These are phyloP conservation scores for Phoma sp. DNA, from an alignment of 2,329 filamentous ascomycete species.

Conservation along the genomic window DNA sequence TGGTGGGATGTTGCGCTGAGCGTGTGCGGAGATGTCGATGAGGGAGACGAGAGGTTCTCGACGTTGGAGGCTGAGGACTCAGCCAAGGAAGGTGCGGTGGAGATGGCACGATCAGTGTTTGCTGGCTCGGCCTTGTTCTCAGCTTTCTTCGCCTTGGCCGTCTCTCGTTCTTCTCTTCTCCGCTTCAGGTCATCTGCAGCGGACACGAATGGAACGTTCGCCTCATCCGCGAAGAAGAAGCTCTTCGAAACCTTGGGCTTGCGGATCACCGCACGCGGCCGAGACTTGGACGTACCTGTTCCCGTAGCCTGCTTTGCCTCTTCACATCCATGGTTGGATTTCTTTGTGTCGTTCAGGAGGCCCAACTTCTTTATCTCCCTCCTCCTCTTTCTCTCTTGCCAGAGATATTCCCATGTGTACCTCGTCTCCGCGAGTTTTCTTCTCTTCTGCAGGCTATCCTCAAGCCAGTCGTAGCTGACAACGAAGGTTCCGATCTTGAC, in stretches of 20 bases:
- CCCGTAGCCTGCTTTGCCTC: slow-evolving; percentile 39
- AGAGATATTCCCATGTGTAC: slow-evolving; percentile 43
- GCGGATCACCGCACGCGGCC: slow-evolving; percentile 7
- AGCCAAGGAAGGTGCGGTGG: not conserved
- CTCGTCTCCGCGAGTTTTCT: slow-evolving; percentile 41
- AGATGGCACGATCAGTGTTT: not conserved
- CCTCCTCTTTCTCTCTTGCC: slow-evolving; percentile 42
- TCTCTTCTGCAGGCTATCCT: slow-evolving; percentile 55
- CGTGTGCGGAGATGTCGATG: slow-evolving; percentile 1
- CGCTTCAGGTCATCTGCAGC: slow-evolving; percentile 32
- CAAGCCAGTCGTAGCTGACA: slow-evolving; percentile 55
- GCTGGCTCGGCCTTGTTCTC: slow-evolving; percentile 5
- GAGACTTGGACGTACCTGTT: slow-evolving; percentile 47
- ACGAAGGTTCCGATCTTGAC: slow-evolving; percentile 36
- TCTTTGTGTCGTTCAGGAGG: slow-evolving; percentile 31
- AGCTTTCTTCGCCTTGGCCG: slow-evolving; percentile 18
- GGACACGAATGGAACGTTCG: slow-evolving; percentile 19
- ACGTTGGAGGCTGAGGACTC: not conserved
- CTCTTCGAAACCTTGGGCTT: slow-evolving; percentile 26
- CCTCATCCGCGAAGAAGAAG: slow-evolving; percentile 32
- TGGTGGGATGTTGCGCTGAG: slow-evolving; percentile 1
- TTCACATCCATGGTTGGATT: slow-evolving; percentile 42
- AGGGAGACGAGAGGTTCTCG: not conserved
- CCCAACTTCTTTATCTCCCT: slow-evolving; percentile 40
- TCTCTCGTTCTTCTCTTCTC: slow-evolving; percentile 31